Conservation (phyloP, 1,139 yeast species). For the Scheffersomyces quercinus region DNA sequence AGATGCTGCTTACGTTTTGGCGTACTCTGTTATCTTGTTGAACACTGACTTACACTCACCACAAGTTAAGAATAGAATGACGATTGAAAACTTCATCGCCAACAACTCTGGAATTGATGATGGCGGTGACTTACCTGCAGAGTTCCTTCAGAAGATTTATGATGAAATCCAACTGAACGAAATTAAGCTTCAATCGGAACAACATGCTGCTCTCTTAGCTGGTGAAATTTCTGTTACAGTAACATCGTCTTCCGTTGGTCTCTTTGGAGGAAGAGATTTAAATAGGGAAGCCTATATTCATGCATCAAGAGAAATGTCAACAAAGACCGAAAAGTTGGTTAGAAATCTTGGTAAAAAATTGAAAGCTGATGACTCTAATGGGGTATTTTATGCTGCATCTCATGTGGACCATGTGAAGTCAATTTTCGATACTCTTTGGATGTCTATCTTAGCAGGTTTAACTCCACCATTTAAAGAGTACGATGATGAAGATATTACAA, state of each 20-base stretch:
- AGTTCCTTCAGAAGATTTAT: slow-evolving; percentile 66
- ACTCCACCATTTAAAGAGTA: slow-evolving; percentile 92
- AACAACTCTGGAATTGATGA: slow-evolving; percentile 95
- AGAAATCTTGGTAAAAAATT: slow-evolving; percentile 60
- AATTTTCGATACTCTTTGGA: slow-evolving; percentile 93
- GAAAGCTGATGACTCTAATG: slow-evolving; percentile 30
- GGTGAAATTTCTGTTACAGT: slow-evolving; percentile 50
- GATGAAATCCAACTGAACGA: slow-evolving; percentile 80
- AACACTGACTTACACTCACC: slow-evolving; percentile 94
- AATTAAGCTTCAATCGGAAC: slow-evolving; percentile 89
- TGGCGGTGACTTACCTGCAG: slow-evolving; percentile 79
- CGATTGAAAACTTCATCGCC: slow-evolving; percentile 77
- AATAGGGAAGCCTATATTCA: slow-evolving; percentile 86
- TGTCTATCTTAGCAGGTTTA: slow-evolving; percentile 92
- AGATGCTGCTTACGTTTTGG: slow-evolving; percentile 88
- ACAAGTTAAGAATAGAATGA: slow-evolving; percentile 84
- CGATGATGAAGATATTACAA: slow-evolving; percentile 75
- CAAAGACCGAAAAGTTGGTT: slow-evolving; percentile 84
- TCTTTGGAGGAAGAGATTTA: slow-evolving; percentile 74
- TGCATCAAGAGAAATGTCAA: slow-evolving; percentile 89
- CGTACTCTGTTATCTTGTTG: slow-evolving; percentile 89
- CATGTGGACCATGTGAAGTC: slow-evolving; percentile 90
- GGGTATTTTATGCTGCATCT: slow-evolving; percentile 53
- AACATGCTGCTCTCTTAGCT: slow-evolving; percentile 83
- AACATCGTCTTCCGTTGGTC: slow-evolving; percentile 49